Evolutionary conservation across 164 flowering plant species (phyloP).

Genomic region (Vitis riparia): DNA sequence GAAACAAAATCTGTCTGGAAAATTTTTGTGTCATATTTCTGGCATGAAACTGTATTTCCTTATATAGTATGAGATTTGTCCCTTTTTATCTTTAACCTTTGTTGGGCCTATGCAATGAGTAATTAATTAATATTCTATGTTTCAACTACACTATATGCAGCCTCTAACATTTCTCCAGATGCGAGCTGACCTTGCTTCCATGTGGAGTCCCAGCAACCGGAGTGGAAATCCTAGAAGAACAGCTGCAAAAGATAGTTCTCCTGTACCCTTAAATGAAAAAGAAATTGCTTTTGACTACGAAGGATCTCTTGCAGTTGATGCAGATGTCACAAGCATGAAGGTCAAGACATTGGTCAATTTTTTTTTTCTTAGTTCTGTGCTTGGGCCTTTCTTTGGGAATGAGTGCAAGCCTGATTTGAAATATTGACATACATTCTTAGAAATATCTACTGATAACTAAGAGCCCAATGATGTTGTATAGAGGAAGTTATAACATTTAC

Average conservation of each 20-base stretch:
- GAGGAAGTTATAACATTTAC: too few species aligned
- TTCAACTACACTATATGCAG: slow-evolving; percentile 34
- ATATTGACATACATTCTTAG: too few species aligned
- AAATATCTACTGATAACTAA: too few species aligned
- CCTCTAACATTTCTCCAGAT: slow-evolving; percentile 67
- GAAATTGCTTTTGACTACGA: slow-evolving; percentile 21
- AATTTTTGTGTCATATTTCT: too few species aligned
- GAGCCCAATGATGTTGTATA: too few species aligned
- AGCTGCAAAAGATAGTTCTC: slow-evolving; percentile 31
- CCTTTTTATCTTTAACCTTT: not conserved
- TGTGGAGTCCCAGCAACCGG: slow-evolving; percentile 66
- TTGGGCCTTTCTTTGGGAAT: not conserved
- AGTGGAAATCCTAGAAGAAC: slow-evolving; percentile 51
- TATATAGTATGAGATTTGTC: too few species aligned
- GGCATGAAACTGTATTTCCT: too few species aligned
- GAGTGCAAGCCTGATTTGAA: not conserved
- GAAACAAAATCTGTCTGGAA: too few species aligned
- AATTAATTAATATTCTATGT: too few species aligned
- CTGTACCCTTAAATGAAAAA: slow-evolving; percentile 26
- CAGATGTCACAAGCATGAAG: slow-evolving; percentile 53
- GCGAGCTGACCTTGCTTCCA: slow-evolving; percentile 84
- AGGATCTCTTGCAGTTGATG: slow-evolving; percentile 25
- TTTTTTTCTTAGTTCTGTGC: not conserved
- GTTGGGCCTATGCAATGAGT: not conserved
- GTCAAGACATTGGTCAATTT: slow-evolving; percentile 25